These are phyloP conservation scores for Holtermannia corniformis DNA, from an alignment of 768 basidiomycete genomes.

Conservation along the genomic window DNA sequence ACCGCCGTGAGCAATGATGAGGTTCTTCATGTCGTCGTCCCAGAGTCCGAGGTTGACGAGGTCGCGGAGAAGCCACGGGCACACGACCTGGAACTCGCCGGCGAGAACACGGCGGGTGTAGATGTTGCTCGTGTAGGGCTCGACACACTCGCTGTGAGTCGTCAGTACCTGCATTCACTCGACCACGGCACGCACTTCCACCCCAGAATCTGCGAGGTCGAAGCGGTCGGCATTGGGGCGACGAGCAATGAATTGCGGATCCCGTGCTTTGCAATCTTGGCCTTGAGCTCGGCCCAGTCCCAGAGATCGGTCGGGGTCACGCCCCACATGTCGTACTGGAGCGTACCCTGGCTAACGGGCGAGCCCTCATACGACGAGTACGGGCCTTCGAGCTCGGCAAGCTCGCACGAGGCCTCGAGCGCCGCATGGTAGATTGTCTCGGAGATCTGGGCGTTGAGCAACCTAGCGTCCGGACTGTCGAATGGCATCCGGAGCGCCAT, in stretches of 20 bases:
- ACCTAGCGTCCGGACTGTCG: conserved; percentile 74
- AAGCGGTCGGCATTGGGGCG: conserved; percentile 99
- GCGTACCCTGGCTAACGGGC: conserved; percentile 74
- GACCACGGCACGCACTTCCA: conserved; percentile 86
- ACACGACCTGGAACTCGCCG: conserved; percentile 98
- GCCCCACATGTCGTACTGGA: conserved; percentile 95
- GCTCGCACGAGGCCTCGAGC: conserved; percentile 78
- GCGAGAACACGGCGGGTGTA: conserved; percentile 98
- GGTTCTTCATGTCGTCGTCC: conserved; percentile 99
- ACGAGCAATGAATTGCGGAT: conserved; percentile 81
- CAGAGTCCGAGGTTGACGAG: conserved; percentile 90
- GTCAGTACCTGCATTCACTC: neutral
- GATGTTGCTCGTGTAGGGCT: conserved; percentile 98
- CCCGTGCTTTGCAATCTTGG: conserved; percentile 68
- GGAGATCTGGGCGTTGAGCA: conserved; percentile 90
- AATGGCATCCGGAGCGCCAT: conserved; percentile 96
- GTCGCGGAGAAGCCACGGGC: conserved; percentile 97
- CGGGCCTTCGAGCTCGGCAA: conserved; percentile 66
- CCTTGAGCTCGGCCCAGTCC: conserved; percentile 88
- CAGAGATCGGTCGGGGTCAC: conserved; percentile 78
- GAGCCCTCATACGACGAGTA: conserved; percentile 87
- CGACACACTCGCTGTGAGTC: conserved; percentile 48
- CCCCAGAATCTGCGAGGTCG: conserved; percentile 94
- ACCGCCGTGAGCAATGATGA: conserved; percentile 92
- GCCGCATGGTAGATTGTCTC: conserved; percentile 98